Evolutionary conservation across 768 basidiomycete species (phyloP).

Genomic region (Pleurotus djamor): DNA sequence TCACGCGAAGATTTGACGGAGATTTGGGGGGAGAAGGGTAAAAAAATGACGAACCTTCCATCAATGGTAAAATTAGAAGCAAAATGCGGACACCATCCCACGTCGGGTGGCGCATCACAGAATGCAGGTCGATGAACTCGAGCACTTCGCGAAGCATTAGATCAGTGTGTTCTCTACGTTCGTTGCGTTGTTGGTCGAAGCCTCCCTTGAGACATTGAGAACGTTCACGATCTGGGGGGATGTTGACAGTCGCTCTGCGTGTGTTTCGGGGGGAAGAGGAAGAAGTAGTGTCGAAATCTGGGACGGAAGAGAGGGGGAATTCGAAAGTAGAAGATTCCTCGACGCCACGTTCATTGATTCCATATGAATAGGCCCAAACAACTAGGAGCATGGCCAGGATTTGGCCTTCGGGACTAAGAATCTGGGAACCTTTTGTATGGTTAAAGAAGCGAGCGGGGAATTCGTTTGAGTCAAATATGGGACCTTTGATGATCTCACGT

Average conservation of each 20-base stretch:
- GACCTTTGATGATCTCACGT: slow-evolving; percentile 48
- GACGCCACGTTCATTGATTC: slow-evolving; percentile 75
- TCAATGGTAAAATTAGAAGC: slow-evolving; percentile 76
- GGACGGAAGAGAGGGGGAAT: slow-evolving; percentile 13
- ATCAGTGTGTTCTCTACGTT: slow-evolving; percentile 55
- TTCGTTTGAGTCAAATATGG: slow-evolving; percentile 45
- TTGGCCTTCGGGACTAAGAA: slow-evolving; percentile 70
- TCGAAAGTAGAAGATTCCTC: slow-evolving; percentile 33
- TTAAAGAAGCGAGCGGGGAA: slow-evolving; percentile 73
- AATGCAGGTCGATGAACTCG: slow-evolving; percentile 75
- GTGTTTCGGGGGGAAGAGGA: slow-evolving; percentile 5
- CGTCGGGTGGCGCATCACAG: slow-evolving; percentile 74
- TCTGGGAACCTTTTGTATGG: slow-evolving; percentile 57
- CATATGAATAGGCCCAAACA: slow-evolving; percentile 89
- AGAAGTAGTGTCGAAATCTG: slow-evolving; percentile 14
- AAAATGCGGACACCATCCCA: slow-evolving; percentile 87
- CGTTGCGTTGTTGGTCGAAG: slow-evolving; percentile 31
- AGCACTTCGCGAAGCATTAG: slow-evolving; percentile 77
- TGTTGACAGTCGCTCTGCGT: slow-evolving; percentile 8
- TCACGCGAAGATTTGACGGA: background rate
- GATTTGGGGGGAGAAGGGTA: background rate
- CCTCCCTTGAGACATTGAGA: slow-evolving; percentile 14
- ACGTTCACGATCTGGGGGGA: slow-evolving; percentile 1
- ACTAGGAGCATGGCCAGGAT: slow-evolving; percentile 80
- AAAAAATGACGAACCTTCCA: slow-evolving; percentile 61